Evolutionary conservation across 805 yeast species (phyloP), one percentile per base, ranked within the genome.

Genomic region (Ogataea populi-albae): DNA sequence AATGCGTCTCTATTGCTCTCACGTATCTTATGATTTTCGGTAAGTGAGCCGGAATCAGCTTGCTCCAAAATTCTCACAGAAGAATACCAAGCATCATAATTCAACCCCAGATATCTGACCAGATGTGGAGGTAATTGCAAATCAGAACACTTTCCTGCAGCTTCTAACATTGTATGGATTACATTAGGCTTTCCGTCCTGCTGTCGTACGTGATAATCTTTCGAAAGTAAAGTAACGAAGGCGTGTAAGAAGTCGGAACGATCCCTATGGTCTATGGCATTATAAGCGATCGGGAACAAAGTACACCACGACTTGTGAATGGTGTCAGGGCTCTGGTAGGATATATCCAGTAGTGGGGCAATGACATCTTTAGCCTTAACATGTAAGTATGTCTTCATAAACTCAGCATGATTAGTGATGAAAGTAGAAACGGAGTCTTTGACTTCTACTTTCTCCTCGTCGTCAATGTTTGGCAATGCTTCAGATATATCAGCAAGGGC

Each of bases 161-260:
- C 96, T 46, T 82, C 94, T 27, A 94, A 63, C 45, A 93, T 62
- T 2, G 93, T 80, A 44, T 85, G 86, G 7, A 94, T 75, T 3
- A 88, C 95, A 54, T 93, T 93, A 1, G 94, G 94, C 34, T 89
- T 74, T 31, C 78, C 72, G 41, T 86, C 93, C 30, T 83, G 78
- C 62, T 94, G 98, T 30, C 96, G 75, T n/a, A 81, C 76, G 52
- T 91, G 97, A 54, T 86, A 94, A 45, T 93, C 98, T 53, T 86
- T 87, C 0, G 97, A 83, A 29, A 93, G 62, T 30, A 93, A 65
- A 0, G 83, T 73, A 11, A 87, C 87, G 47, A 91, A 67, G 11
- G 85, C 76, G 36, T 93, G 79, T n/a, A 87, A 74, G 57, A 93
- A 82, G 26, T 88, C 96, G 38, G 82, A 76, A 47, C 81, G 79